Percentiles rank a stretch among this genome's conserved stretches.
Conservation (phyloP, 495 filamentous ascomycete genomes). For the Parmelia sp. region DNA sequence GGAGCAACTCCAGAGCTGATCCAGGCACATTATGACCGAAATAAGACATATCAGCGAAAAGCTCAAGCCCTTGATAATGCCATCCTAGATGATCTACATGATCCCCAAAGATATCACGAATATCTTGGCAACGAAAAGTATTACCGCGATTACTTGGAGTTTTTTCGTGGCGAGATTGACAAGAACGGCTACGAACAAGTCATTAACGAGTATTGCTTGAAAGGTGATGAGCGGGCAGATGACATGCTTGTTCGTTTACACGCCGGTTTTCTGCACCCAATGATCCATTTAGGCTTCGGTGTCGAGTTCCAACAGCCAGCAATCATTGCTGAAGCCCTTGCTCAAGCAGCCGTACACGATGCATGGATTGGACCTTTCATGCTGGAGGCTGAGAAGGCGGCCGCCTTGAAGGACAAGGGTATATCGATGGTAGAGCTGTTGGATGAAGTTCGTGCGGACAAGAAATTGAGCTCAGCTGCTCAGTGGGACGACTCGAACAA, state of each 20-base stretch:
- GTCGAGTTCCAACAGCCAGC: slow-evolving; percentile 75
- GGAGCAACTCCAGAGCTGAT: slow-evolving; percentile 54
- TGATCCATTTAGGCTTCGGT: slow-evolving; percentile 82
- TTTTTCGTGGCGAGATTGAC: slow-evolving; percentile 67
- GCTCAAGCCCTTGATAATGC: slow-evolving; percentile 34
- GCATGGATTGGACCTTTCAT: slow-evolving; percentile 47
- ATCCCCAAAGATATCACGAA: slow-evolving; percentile 44
- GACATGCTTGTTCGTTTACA: slow-evolving; percentile 54
- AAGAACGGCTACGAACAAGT: slow-evolving; percentile 51
- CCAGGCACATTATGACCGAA: slow-evolving; percentile 51
- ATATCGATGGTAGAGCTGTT: slow-evolving; percentile 54
- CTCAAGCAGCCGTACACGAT: slow-evolving; percentile 62
- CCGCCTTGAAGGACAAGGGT: slow-evolving; percentile 32
- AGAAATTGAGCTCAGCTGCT: slow-evolving; percentile 47
- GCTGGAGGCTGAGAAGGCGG: slow-evolving; percentile 46
- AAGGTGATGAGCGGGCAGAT: slow-evolving; percentile 52
- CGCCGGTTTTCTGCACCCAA: slow-evolving; percentile 63
- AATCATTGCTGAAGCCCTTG: slow-evolving; percentile 73
- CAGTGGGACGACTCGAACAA: slow-evolving; percentile 53
- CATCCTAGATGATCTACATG: slow-evolving; percentile 46
- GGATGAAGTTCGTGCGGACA: slow-evolving; percentile 48
- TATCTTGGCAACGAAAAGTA: slow-evolving; percentile 48
- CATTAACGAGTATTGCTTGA: slow-evolving; percentile 60
- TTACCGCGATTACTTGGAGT: slow-evolving; percentile 63
- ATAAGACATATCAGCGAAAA: slow-evolving; percentile 56